phyloP scores from a whole-genome alignment of 1,284 basidiomycete genomes.

The Cryptococcus amylolentus region DNA sequence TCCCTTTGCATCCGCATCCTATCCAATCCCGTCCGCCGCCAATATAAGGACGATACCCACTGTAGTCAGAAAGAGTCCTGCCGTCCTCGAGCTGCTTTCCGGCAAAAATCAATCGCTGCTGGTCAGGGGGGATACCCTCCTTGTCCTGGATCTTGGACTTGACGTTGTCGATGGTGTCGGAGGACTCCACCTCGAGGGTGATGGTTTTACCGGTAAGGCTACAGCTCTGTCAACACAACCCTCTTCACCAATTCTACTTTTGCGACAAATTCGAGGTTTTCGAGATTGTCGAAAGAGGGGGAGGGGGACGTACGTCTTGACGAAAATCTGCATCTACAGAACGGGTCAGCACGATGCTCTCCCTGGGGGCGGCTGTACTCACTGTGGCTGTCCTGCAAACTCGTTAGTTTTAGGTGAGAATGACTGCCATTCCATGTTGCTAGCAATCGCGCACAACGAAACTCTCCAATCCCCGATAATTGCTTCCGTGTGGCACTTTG shows the following conservation, averaged over 20 bases:
- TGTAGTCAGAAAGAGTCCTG: slow-evolving; percentile 90
- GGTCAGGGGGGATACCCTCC: slow-evolving; percentile 81
- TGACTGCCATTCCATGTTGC: background rate
- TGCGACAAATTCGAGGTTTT: background rate
- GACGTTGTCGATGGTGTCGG: slow-evolving; percentile 62
- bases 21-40: background rate
- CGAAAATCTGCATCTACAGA: slow-evolving; percentile 40
- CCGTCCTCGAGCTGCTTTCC: slow-evolving; percentile 97
- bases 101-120: slow-evolving; percentile 90
- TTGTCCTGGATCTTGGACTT: slow-evolving; percentile 60
- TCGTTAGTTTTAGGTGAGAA: slow-evolving; percentile 12
- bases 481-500: too few relatives aligned
- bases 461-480: too few relatives aligned
- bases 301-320: slow-evolving; percentile 17
- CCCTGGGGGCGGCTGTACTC: background rate
- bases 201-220: slow-evolving; percentile 58
- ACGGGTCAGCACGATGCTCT: background rate
- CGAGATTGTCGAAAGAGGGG: background rate
- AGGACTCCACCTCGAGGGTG: slow-evolving; percentile 59
- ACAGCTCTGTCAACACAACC: slow-evolving; percentile 44
- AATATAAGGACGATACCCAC: slow-evolving; percentile 28
- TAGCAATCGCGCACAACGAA: background rate
- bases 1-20: background rate
- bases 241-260: background rate
- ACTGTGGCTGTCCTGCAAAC: slow-evolving; percentile 23